phyloP scores from a whole-genome alignment of 2,329 filamentous ascomycete genomes.

The Annulohypoxylon truncatum region DNA sequence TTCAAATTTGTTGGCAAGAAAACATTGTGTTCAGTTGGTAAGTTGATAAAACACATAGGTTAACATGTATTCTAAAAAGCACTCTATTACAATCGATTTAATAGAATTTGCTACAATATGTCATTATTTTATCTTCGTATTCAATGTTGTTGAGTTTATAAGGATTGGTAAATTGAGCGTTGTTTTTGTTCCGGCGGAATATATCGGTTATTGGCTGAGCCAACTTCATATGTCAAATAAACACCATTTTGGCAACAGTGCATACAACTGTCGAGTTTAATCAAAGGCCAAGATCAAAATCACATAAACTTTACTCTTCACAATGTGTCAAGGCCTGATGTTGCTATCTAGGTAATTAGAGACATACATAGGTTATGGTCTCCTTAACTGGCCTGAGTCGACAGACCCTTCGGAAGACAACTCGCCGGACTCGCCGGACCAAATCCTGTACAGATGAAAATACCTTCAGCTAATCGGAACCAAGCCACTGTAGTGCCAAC shows the following conservation, averaged over 20 bases:
- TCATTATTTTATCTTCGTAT: neutral
- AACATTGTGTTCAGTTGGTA: neutral
- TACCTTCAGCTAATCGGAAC: neutral
- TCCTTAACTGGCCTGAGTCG: neutral
- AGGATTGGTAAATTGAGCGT: neutral
- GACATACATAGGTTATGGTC: neutral
- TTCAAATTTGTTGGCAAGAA: neutral
- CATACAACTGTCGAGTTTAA: neutral
- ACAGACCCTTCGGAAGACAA: neutral
- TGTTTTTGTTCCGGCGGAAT: neutral
- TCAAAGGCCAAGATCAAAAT: neutral
- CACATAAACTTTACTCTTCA: neutral
- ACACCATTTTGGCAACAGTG: neutral
- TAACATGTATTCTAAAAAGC: neutral
- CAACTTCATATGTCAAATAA: neutral
- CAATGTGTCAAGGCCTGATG: neutral
- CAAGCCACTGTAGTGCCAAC: neutral
- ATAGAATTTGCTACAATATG: neutral
- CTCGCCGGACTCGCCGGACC: neutral
- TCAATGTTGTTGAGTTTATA: neutral
- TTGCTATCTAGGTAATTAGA: neutral
- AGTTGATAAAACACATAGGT: neutral
- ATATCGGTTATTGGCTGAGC: neutral
- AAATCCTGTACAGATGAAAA: neutral
- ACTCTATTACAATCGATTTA: neutral